phyloP scores from a whole-genome alignment of 176 grass and related monocot species.

The Juncus inflexus region DNA sequence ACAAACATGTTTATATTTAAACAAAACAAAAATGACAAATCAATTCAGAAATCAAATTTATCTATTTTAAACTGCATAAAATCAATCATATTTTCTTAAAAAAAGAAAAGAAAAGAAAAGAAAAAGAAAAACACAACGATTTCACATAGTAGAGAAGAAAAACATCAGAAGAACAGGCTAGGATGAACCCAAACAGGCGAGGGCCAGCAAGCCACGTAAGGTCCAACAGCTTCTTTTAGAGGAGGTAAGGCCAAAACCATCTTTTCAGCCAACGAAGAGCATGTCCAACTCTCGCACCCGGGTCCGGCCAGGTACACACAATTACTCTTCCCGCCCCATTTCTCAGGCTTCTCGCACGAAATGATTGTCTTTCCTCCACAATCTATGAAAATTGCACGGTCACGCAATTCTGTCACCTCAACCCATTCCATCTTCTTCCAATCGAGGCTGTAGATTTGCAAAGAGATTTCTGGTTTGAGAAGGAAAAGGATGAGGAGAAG shows the following conservation, averaged over 20 bases:
- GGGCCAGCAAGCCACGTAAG: neutral
- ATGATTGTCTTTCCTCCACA: slow-evolving; percentile 16
- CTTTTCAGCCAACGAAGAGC: slow-evolving; percentile 10
- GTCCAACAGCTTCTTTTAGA: too few relatives aligned
- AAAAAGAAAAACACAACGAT: too few relatives aligned
- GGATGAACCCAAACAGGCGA: slow-evolving; percentile 30
- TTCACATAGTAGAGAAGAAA: too few relatives aligned
- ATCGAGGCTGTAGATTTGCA: slow-evolving; percentile 19
- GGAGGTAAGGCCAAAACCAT: neutral
- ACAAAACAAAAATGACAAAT: too few relatives aligned
- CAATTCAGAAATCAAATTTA: too few relatives aligned
- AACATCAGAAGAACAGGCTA: slow-evolving; percentile 28
- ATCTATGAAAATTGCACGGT: slow-evolving; percentile 25
- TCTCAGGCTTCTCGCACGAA: slow-evolving; percentile 16
- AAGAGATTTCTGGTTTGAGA: neutral
- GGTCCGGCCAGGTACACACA: slow-evolving; percentile 19
- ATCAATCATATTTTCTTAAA: too few relatives aligned
- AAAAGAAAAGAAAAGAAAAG: too few relatives aligned
- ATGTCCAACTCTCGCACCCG: neutral
- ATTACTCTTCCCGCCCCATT: slow-evolving; percentile 23
- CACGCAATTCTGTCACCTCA: slow-evolving; percentile 16
- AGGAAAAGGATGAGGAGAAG: slow-evolving; percentile 18
- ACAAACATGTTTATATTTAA: too few relatives aligned
- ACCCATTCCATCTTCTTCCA: slow-evolving; percentile 28
- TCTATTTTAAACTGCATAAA: too few relatives aligned